Percentiles rank a stretch among this genome's conserved stretches.
Evolutionary conservation across 257 asterid genomes (phyloP).

Genomic region (Rauvolfia tetraphylla): DNA sequence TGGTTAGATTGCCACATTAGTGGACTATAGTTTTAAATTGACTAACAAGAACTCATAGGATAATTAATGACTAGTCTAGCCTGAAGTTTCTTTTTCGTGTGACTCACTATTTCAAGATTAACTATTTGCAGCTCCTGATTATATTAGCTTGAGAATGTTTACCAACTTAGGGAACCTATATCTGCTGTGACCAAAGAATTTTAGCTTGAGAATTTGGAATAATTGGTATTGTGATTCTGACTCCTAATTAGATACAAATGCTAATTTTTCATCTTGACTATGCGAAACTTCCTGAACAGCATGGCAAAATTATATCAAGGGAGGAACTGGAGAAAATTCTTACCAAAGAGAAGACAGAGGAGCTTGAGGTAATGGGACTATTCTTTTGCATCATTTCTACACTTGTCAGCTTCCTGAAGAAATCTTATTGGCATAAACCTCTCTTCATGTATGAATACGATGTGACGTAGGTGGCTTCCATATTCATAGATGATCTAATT

Average conservation of each 20-base stretch:
- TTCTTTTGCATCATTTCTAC: background rate
- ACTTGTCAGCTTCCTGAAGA: background rate
- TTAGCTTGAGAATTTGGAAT: background rate
- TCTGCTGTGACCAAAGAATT: background rate
- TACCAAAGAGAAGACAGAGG: conserved; percentile 70
- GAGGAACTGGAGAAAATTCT: conserved; percentile 65
- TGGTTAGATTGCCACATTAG: background rate
- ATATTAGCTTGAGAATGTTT: background rate
- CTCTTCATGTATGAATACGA: background rate
- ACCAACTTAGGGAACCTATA: background rate
- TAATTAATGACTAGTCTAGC: background rate
- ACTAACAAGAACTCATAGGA: background rate
- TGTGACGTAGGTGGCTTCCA: background rate
- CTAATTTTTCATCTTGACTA: conserved; percentile 1
- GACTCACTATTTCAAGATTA: background rate
- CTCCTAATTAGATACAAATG: conserved; percentile 1
- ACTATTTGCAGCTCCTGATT: background rate
- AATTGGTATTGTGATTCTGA: conserved; percentile 2
- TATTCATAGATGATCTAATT: background rate
- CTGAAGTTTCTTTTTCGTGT: background rate
- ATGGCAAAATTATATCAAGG: conserved; percentile 67
- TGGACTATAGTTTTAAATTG: background rate
- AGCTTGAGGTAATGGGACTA: conserved; percentile 55
- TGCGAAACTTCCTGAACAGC: conserved; percentile 42
- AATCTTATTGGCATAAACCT: background rate